A percentile compares a stretch with the other conserved stretches of the same genome.
Conservation (phyloP, 257 asterid genomes). For the Solanum pimpinellifolium region DNA sequence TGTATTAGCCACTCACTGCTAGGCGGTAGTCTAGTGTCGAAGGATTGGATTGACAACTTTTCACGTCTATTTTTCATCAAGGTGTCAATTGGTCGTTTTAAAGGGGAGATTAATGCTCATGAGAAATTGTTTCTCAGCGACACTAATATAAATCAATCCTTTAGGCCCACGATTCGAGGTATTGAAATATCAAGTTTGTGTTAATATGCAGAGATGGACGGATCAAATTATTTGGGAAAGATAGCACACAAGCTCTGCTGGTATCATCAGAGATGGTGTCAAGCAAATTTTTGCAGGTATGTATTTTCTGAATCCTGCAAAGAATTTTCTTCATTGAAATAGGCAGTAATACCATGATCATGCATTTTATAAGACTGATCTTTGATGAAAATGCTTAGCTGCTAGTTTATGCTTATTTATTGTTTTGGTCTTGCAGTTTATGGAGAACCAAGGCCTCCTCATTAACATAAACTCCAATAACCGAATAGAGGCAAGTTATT, state of each 20-base stretch:
- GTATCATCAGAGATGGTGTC: conserved; percentile 53
- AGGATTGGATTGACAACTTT: neutral
- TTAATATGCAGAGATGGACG: conserved; percentile 59
- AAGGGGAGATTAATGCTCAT: neutral
- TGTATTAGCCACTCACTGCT: neutral
- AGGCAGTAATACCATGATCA: neutral
- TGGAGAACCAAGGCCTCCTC: conserved; percentile 63
- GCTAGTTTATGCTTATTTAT: neutral
- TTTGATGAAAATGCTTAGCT: neutral
- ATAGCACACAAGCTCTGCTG: conserved; percentile 60
- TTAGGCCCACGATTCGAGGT: neutral
- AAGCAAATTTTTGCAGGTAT: conserved; percentile 66
- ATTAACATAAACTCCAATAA: conserved; percentile 56
- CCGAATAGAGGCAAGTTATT: conserved; percentile 57
- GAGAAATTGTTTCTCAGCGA: neutral
- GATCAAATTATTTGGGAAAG: conserved; percentile 71
- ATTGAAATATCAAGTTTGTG: neutral
- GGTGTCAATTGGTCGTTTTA: neutral
- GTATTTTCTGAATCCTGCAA: neutral
- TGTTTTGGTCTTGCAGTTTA: conserved; percentile 45
- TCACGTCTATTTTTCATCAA: neutral
- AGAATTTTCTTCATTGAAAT: neutral
- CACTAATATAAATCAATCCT: neutral
- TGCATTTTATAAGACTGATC: neutral
- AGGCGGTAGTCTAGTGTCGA: neutral